These are phyloP conservation scores for Benincasa hispida DNA, from an alignment of 306 rosid genomes.

Conservation along the genomic window DNA sequence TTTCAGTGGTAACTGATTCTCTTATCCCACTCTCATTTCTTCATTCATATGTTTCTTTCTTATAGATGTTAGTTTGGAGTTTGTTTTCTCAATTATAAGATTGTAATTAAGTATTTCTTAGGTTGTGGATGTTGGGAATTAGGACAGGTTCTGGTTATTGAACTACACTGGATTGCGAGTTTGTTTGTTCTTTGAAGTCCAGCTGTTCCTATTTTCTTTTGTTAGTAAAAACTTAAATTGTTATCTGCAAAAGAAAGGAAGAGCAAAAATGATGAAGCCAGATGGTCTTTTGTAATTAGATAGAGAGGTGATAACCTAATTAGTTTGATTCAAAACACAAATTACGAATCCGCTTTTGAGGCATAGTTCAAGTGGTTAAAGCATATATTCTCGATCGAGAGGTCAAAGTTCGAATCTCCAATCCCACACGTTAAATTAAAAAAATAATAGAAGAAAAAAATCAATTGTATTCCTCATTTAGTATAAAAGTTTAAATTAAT, in stretches of 20 bases:
- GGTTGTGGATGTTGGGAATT: neutral
- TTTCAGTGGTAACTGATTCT: neutral
- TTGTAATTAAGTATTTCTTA: neutral
- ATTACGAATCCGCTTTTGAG: too few relatives aligned
- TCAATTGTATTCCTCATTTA: too few relatives aligned
- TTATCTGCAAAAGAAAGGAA: neutral
- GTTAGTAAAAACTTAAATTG: neutral
- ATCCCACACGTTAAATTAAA: too few relatives aligned
- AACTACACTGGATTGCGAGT: neutral
- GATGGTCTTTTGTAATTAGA: too few relatives aligned
- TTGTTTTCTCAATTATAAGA: neutral
- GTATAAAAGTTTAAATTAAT: too few relatives aligned
- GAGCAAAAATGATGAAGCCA: neutral
- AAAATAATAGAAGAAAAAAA: too few relatives aligned
- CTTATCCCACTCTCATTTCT: conserved; percentile 1
- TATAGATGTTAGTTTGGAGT: neutral
- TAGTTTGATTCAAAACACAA: neutral
- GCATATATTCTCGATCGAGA: neutral
- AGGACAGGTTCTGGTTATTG: neutral
- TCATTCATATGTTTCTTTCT: neutral
- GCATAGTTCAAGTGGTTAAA: neutral
- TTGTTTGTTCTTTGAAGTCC: neutral
- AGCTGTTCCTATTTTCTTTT: neutral
- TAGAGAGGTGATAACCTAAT: neutral
- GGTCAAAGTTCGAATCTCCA: neutral